Evolutionary conservation across 768 basidiomycete species (phyloP), one percentile per base, ranked within the genome.

Genomic region (Leucogyrophana mollusca): DNA sequence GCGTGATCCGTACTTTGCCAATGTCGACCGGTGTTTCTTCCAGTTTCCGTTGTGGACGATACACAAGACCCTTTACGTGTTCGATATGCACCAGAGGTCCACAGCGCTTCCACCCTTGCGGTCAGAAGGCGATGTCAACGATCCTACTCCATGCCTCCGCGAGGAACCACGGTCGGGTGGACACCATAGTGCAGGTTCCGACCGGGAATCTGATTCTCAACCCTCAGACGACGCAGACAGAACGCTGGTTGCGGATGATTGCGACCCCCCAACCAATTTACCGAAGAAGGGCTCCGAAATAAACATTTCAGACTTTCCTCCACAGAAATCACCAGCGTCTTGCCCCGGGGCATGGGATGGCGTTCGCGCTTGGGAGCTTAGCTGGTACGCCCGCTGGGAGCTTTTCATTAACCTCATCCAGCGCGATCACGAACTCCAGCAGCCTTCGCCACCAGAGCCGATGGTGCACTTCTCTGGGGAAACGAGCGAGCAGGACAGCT

Each of bases 21-120:
- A 78, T 41, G 70, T 83, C 40, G 85, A 87, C 59, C 77, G 77
- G 9, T 78, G 68, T 51, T 83, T 86, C 54, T 73, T 73, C 48
- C 67, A 61, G 25, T 68, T 81, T 55, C 77, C 80, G 3, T 58
- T 80, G 38, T 85, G 83, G 79, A 86, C 85, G 16, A 79, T 87
- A 56, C 65, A 71, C 35, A 87, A 87, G 69, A 75, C 73, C 33
- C 53, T 86, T n/a, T 87, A 79, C 70, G 72, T 82, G 62, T 75
- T 75, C 50, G 79, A 83, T 51, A 60, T 87, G 56, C 76, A 78
- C 36, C 60, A 73, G 17, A 45, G 51, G 34, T 38, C 43, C 32
- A 17, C 22, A 24, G 14, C 4, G 20, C 21, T 24, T 40, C n/a
- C 44, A 59, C 8, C 42, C 57, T 8, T 55, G 53, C 34, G 46